Conservation (phyloP, 2,329 filamentous ascomycete genomes). For the Pseudogymnoascus verrucosus region DNA sequence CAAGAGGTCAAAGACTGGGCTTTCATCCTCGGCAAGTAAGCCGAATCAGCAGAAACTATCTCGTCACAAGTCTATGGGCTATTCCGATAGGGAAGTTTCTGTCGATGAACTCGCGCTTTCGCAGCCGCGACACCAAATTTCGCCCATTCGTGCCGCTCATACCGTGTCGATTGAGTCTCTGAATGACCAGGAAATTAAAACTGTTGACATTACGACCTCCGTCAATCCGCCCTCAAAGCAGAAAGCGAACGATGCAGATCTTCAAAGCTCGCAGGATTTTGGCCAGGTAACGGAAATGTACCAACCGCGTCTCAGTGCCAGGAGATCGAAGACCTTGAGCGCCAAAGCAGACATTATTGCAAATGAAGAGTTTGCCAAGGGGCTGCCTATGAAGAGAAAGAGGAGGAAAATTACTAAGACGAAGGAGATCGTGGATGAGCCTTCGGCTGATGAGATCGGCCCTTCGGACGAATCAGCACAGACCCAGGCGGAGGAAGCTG, state of each 20-base stretch:
- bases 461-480: background rate
- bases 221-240: background rate
- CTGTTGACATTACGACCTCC: background rate
- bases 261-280: conserved; percentile 7
- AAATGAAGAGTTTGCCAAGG: conserved; percentile 1
- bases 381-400: background rate
- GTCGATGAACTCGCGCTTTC: conserved; percentile 8
- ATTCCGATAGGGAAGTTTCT: conserved; percentile 5
- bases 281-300: conserved; percentile 9
- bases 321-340: conserved; percentile 11
- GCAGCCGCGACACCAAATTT: background rate
- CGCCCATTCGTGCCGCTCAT: background rate
- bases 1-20: conserved; percentile 3
- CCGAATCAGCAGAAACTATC: background rate
- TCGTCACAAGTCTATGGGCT: background rate
- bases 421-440: background rate
- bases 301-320: conserved; percentile 12
- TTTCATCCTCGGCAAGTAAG: background rate
- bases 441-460: conserved; percentile 1
- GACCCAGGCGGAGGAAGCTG: background rate
- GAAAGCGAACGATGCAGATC: background rate
- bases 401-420: background rate
- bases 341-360: conserved; percentile 5
- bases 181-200: background rate
- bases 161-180: background rate